These are phyloP conservation scores for Chenopodium quinoa DNA, from an alignment of 148 eudicot species.

Conservation along the genomic window DNA sequence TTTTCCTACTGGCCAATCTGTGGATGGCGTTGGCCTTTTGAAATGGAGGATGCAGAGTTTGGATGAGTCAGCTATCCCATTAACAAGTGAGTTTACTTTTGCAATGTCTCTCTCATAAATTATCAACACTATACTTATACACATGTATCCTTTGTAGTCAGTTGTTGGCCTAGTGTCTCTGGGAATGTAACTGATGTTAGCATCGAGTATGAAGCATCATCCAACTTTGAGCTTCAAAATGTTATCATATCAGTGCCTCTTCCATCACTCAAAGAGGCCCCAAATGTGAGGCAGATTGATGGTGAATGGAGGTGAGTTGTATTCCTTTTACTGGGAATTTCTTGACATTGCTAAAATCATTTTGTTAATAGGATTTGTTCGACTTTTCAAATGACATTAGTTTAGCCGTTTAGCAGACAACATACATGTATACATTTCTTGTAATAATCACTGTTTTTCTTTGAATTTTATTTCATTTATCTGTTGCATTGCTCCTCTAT, in stretches of 20 bases:
- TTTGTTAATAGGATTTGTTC: background rate
- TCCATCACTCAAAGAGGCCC: constrained; percentile 85
- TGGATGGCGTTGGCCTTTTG: constrained; percentile 81
- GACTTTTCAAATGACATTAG: too few species aligned
- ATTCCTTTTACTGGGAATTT: too few species aligned
- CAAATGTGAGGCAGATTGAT: constrained; percentile 71
- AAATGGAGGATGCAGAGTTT: constrained; percentile 88
- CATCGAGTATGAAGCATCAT: constrained; percentile 83
- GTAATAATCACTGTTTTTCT: background rate
- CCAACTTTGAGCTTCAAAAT: constrained; percentile 72
- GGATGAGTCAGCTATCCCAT: constrained; percentile 75
- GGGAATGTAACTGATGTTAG: constrained; percentile 83
- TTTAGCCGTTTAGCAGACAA: too few species aligned
- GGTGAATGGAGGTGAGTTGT: constrained; percentile 81
- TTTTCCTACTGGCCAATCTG: constrained; percentile 66
- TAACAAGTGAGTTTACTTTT: constrained; percentile 56
- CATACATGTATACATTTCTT: too few species aligned
- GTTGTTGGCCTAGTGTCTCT: constrained; percentile 93
- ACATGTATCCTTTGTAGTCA: constrained; percentile 35
- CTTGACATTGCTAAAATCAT: too few species aligned
- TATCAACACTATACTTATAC: background rate
- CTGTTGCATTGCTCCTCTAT: background rate
- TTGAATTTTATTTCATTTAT: background rate
- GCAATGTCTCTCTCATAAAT: background rate
- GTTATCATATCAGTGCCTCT: constrained; percentile 84